phyloP scores from a whole-genome alignment of 805 yeast species.

The Yarrowia sp. region DNA sequence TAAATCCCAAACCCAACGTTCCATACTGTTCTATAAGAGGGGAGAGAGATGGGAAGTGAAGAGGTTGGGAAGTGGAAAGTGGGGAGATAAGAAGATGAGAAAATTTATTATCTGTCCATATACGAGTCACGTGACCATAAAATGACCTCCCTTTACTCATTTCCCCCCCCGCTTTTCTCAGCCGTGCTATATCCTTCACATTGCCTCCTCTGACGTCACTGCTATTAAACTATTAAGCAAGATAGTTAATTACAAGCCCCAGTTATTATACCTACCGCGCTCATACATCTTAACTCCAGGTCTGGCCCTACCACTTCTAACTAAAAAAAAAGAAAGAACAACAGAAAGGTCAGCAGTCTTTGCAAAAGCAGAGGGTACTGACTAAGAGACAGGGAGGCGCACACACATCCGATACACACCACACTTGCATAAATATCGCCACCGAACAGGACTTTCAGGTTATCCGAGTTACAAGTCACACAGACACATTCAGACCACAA shows the following conservation, averaged over 20 bases:
- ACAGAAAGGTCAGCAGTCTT: conserved; percentile 4
- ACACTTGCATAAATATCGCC: neutral
- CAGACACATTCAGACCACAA: neutral
- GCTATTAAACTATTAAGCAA: conserved; percentile 15
- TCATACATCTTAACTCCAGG: neutral
- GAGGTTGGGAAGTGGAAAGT: no score
- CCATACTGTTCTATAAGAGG: conserved; percentile 1
- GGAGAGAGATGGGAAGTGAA: neutral
- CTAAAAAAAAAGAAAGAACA: neutral
- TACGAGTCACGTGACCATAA: no score
- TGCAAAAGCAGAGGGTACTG: conserved; percentile 11
- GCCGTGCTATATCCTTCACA: no score
- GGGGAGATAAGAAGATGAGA: no score
- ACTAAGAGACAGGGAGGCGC: neutral
- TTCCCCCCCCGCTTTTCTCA: no score
- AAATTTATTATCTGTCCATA: no score
- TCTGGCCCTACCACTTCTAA: neutral
- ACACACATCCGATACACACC: neutral
- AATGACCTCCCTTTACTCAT: no score
- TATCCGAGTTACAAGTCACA: neutral
- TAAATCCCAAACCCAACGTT: conserved; percentile 10
- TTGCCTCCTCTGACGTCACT: conserved; percentile 13
- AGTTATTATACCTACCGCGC: neutral
- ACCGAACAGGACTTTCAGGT: neutral
- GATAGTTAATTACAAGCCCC: conserved; percentile 18